Evolutionary conservation across 2,329 filamentous ascomycete genomes (phyloP).

Genomic region (Chaetomium strumarium): DNA sequence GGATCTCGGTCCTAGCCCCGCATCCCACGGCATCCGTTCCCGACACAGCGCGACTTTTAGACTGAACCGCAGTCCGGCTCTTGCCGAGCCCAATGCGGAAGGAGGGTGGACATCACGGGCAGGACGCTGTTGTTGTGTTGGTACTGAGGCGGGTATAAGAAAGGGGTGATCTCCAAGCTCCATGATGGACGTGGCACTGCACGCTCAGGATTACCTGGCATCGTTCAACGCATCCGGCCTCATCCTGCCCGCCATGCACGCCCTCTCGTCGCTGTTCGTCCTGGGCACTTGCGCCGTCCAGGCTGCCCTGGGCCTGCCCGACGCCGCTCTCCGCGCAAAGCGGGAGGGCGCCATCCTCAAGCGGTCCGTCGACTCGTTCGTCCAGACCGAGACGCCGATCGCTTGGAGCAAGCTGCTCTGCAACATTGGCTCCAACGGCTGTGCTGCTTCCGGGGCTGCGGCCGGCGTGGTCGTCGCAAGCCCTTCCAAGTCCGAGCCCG

Average conservation of each 20-base stretch:
- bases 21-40: background rate
- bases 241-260: constrained; percentile 31
- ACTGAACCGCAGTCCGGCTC: background rate
- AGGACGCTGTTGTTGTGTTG: background rate
- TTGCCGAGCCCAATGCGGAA: background rate
- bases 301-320: constrained; percentile 43
- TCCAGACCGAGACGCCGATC: constrained; percentile 46
- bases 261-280: constrained; percentile 44
- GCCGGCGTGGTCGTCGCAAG: constrained; percentile 52
- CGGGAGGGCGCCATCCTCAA: constrained; percentile 37
- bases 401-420: constrained; percentile 48
- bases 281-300: constrained; percentile 48
- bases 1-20: constrained; percentile 21
- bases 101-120: too few relatives aligned
- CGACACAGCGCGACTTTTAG: background rate
- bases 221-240: constrained; percentile 16
- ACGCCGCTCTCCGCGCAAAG: constrained; percentile 26
- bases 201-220: constrained; percentile 13
- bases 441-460: constrained; percentile 41
- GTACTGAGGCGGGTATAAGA: constrained; percentile 6
- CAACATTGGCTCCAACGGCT: constrained; percentile 54
- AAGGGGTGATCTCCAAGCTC: background rate
- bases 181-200: constrained; percentile 18
- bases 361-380: constrained; percentile 47
- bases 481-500: constrained; percentile 47